Base-by-base conservation (phyloP, 179 eudicot species). In the Silene vulgaris region DNA sequence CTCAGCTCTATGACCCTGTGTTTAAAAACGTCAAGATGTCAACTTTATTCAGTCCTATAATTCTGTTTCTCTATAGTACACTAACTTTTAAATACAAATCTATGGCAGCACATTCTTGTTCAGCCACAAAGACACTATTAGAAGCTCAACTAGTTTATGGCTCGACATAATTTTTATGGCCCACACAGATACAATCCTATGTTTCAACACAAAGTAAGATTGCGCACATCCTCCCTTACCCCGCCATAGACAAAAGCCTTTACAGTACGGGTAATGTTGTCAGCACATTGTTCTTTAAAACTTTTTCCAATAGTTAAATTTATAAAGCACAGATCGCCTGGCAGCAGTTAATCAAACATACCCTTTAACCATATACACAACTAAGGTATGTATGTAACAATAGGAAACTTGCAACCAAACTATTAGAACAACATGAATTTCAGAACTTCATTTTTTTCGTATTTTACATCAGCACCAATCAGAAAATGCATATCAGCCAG, bases 1-100 rank as follows among this genome's bases (percentile, higher is more conserved):
- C 76, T 95, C 97, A 80, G 99, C 97, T 78, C 99, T 85, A 82
- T 95, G 99, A 74, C 99, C 99, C 99, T 95, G 90, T 76, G 76
- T 80, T 40, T 79, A 74, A 13, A 32, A 43, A 75, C 48, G 28
- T 11, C 68, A 48, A 20, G 43, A 30, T 56, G 17, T 71, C 43
- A n/a, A 30, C 60, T 21, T 52, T 65, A 72, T 65, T 17, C 12
- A 59, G n/a, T 60, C 11, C 56, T 13, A 17, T 62, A 50, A 32
- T 50, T 30, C n/a, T 52, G 12, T 48, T 50, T 2, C 71, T 71
- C 56, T 17, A 2, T 17, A 8, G 6, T 16, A 5, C 5, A 12
- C 8, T 3, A 69, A 43, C 7, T 45, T 69, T 69, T 40, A 48
- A 52, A 52, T 13, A 21, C 52, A 1, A 4, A 20, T 3, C 17